Base-by-base conservation (phyloP, 2,329 filamentous ascomycete genomes). In the Colletotrichum spaethianum region DNA sequence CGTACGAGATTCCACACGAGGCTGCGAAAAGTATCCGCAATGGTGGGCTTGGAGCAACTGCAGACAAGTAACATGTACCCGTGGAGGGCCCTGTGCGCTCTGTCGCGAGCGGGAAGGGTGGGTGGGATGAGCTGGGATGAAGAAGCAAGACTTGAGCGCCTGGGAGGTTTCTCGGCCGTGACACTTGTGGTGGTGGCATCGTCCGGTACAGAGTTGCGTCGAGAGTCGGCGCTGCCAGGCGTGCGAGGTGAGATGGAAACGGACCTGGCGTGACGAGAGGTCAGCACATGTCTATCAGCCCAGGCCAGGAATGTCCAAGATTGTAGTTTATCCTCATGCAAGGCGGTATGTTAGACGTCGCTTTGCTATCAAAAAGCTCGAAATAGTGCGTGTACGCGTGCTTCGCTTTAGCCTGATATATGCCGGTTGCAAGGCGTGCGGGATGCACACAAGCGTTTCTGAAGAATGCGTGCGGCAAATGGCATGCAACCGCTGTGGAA, bases 381-480 rank as follows among this genome's bases (percentile, higher is more conserved):
- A 36, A 55, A 36, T 5, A n/a, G 20, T 20, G 16, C 20, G 20
- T 14, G 9, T 36, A 6, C 52, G 18, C 48, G n/a, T 38, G 23
- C 55, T 42, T 31, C 26, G 28, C 8, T n/a, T 28, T 28, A 5
- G n/a, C n/a, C 23, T 46, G 36, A 33, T 53, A 44, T 38, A 36
- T 52, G 48, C 46, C 46, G 46, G n/a, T n/a, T 53, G 18, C 48
- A 31, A 52, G 61, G 23, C 44, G 20, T n/a, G n/a, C 12, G 20
- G 42, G 44, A 53, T 26, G 46, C 61, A n/a, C 61, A n/a, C 36
- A n/a, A 63, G 48, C 23, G 46, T 42, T 18, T 63, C 26, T 63
- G 26, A 55, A 53, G 61, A 63, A 63, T 63, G 23, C 48, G 46
- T 40, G 18, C 33, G 33, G 36, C 48, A 55, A 40, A 38, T 40